phyloP scores from a whole-genome alignment of 2,329 filamentous ascomycete species.

The Cladophialophora exuberans region DNA sequence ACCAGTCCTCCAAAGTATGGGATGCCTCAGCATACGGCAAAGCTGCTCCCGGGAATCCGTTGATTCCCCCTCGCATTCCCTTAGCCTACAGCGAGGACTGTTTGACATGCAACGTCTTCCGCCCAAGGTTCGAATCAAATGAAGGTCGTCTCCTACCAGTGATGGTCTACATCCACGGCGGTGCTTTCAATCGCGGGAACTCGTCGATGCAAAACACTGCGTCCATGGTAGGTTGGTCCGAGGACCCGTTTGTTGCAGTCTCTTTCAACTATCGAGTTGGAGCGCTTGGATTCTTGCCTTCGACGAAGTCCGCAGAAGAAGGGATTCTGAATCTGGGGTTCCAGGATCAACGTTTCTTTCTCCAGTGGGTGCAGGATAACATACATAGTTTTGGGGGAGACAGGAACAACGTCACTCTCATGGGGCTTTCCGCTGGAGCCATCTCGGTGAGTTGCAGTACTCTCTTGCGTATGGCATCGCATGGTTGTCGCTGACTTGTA shows the following conservation, averaged over 20 bases:
- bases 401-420: conserved; percentile 58
- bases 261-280: conserved; percentile 50
- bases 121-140: conserved; percentile 8
- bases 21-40: conserved; percentile 10
- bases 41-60: conserved; percentile 11
- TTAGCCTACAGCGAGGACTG: conserved; percentile 31
- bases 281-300: conserved; percentile 46
- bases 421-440: conserved; percentile 33
- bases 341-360: conserved; percentile 44
- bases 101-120: conserved; percentile 33
- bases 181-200: conserved; percentile 23
- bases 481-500: no score
- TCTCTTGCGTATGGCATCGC: no score
- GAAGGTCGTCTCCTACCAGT: conserved; percentile 38
- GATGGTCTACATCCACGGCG: conserved; percentile 52
- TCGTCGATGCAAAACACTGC: conserved; percentile 58
- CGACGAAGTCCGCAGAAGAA: conserved; percentile 11
- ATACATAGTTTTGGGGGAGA: conserved; percentile 39
- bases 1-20: background rate
- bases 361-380: conserved; percentile 39
- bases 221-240: conserved; percentile 57
- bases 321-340: conserved; percentile 46
- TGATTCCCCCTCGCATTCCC: conserved; percentile 16
- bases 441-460: conserved; percentile 45
- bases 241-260: conserved; percentile 49